A percentile compares a stretch with the other conserved stretches of the same genome.
phyloP scores from a whole-genome alignment of 805 yeast genomes.

The Kluyveromyces siamensis region DNA sequence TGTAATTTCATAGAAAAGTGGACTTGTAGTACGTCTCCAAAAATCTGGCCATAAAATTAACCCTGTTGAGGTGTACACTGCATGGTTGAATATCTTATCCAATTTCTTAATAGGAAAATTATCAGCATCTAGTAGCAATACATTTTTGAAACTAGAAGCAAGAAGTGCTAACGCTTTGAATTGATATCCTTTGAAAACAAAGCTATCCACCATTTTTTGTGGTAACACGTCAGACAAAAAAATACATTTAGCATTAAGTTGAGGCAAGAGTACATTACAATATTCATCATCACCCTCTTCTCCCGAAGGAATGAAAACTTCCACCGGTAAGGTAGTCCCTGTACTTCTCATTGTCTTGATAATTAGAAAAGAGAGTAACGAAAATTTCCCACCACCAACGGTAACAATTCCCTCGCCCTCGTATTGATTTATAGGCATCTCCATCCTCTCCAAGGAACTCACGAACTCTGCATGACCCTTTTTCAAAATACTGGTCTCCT shows the following conservation, averaged over 20 bases:
- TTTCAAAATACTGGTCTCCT: constrained; percentile 6
- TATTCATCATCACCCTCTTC: constrained; percentile 64
- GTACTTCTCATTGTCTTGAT: constrained; percentile 47
- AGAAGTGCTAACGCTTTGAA: constrained; percentile 64
- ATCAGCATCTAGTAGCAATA: constrained; percentile 70
- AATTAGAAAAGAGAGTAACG: constrained; percentile 51
- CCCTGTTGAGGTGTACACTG: constrained; percentile 41
- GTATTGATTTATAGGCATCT: constrained; percentile 4
- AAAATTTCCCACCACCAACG: constrained; percentile 69
- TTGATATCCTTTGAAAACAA: constrained; percentile 47
- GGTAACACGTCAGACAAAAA: constrained; percentile 44
- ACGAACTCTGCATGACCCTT: constrained; percentile 11
- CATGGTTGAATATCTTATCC: constrained; percentile 34
- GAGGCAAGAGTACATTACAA: constrained; percentile 58
- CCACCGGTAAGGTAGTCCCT: constrained; percentile 69
- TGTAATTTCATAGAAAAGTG: constrained; percentile 49
- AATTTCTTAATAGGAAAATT: constrained; percentile 45
- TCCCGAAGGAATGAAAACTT: constrained; percentile 65
- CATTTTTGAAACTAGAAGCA: constrained; percentile 68
- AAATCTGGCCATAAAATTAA: constrained; percentile 69
- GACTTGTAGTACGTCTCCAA: constrained; percentile 64
- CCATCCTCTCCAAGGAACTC: constrained; percentile 5
- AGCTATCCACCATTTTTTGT: constrained; percentile 32
- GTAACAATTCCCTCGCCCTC: constrained; percentile 56
- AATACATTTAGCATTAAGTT: constrained; percentile 55